These are phyloP conservation scores for Dryas alaskensis DNA, from an alignment of 306 rosid species.

Conservation along the genomic window DNA sequence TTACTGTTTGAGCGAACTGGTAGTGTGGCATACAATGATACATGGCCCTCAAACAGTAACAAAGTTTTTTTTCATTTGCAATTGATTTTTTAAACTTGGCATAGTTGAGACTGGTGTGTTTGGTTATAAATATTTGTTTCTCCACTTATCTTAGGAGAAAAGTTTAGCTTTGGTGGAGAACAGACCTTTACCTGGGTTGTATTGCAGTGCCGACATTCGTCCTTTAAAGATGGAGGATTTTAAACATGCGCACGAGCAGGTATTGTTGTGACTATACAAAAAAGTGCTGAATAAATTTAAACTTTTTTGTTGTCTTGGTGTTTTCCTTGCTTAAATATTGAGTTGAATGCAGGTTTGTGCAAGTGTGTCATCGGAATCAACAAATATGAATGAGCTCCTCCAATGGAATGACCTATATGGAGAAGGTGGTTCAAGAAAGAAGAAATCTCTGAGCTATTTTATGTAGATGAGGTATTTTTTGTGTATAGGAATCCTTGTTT, in stretches of 20 bases:
- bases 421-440: constrained; percentile 92
- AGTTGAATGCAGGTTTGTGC: constrained; percentile 71
- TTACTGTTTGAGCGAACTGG: no score
- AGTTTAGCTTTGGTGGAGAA: constrained; percentile 55
- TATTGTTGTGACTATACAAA: not conserved
- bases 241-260: constrained; percentile 88
- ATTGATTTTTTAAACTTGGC: not conserved
- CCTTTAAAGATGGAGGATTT: constrained; percentile 80
- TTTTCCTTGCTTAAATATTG: not conserved
- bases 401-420: constrained; percentile 96
- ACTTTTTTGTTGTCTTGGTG: not conserved
- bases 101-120: constrained; percentile 2
- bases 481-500: constrained; percentile 52
- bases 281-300: not conserved
- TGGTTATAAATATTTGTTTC: constrained; percentile 12
- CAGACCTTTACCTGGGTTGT: constrained; percentile 58
- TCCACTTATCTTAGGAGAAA: constrained; percentile 59
- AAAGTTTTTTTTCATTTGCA: not conserved
- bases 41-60: no score
- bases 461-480: constrained; percentile 53
- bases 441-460: constrained; percentile 80
- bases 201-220: constrained; percentile 69
- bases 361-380: constrained; percentile 85
- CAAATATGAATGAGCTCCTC: constrained; percentile 77
- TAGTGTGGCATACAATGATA: no score